These are phyloP conservation scores for Jatropha multifida DNA, from an alignment of 441 rosid genomes.

Conservation along the genomic window DNA sequence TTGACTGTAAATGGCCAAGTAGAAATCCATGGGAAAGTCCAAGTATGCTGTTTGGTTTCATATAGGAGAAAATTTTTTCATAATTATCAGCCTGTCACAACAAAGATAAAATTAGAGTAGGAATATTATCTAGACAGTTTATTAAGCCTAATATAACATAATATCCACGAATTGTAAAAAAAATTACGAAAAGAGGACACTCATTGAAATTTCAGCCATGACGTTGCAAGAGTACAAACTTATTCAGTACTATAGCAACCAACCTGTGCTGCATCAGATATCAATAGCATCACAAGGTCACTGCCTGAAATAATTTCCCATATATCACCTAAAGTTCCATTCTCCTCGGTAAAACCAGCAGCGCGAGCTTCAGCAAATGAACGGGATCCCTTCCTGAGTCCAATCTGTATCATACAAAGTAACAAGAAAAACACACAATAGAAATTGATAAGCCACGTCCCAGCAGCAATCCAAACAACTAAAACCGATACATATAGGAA, in stretches of 20 bases:
- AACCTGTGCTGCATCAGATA: constrained; percentile 95
- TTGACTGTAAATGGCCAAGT: constrained; percentile 74
- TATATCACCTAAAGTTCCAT: constrained; percentile 82
- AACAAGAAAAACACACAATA: background rate
- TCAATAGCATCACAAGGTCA: constrained; percentile 84
- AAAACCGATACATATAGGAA: background rate
- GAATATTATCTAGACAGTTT: background rate
- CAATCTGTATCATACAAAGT: constrained; percentile 42
- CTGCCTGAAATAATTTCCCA: constrained; percentile 89
- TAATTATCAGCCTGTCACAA: constrained; percentile 66
- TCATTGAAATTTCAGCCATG: background rate
- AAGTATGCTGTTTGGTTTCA: constrained; percentile 78
- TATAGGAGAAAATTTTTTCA: constrained; percentile 66
- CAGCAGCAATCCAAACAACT: background rate
- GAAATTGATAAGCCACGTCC: background rate
- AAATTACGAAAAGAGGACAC: background rate
- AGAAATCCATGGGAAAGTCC: constrained; percentile 90
- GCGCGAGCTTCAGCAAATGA: constrained; percentile 91
- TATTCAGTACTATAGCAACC: background rate
- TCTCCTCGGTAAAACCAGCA: constrained; percentile 84
- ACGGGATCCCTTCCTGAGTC: constrained; percentile 86
- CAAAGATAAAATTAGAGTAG: background rate
- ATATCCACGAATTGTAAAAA: background rate
- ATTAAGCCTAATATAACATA: background rate
- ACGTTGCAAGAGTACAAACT: background rate